A percentile compares a stretch with the other conserved stretches of the same genome.
Evolutionary conservation across 371 early-diverging fungal genomes (phyloP).

Genomic region (Umbelopsis sp.): DNA sequence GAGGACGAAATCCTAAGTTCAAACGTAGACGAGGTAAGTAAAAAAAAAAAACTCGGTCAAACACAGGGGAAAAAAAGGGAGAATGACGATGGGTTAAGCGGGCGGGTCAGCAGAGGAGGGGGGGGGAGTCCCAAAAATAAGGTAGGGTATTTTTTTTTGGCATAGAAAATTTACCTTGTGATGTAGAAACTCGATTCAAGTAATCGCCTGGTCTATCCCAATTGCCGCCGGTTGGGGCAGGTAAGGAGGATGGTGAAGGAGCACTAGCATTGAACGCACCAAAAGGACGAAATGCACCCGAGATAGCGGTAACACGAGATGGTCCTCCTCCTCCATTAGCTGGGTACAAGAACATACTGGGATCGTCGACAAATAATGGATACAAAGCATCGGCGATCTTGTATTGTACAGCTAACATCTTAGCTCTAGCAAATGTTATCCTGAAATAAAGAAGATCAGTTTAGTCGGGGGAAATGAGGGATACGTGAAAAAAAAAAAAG

Average conservation of each 20-base stretch:
- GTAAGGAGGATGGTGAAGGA: not conserved
- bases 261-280: constrained; percentile 2
- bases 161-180: not conserved
- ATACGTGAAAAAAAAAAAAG: not conserved
- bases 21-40: not conserved
- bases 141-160: not conserved
- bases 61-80: constrained; percentile 7
- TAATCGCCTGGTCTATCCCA: constrained; percentile 15
- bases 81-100: not conserved
- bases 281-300: constrained; percentile 7
- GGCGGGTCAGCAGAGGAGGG: constrained; percentile 1
- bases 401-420: constrained; percentile 57
- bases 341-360: constrained; percentile 24
- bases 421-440: constrained; percentile 66
- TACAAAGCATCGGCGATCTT: constrained; percentile 60
- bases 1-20: constrained; percentile 5
- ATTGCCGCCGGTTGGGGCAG: constrained; percentile 1
- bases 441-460: constrained; percentile 20
- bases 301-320: constrained; percentile 14
- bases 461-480: constrained; percentile 5
- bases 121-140: not conserved
- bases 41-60: not conserved
- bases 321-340: constrained; percentile 3
- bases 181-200: constrained; percentile 12
- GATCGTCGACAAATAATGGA: constrained; percentile 70